Conservation (phyloP, 768 basidiomycete genomes). For the Tulasnella sp. region DNA sequence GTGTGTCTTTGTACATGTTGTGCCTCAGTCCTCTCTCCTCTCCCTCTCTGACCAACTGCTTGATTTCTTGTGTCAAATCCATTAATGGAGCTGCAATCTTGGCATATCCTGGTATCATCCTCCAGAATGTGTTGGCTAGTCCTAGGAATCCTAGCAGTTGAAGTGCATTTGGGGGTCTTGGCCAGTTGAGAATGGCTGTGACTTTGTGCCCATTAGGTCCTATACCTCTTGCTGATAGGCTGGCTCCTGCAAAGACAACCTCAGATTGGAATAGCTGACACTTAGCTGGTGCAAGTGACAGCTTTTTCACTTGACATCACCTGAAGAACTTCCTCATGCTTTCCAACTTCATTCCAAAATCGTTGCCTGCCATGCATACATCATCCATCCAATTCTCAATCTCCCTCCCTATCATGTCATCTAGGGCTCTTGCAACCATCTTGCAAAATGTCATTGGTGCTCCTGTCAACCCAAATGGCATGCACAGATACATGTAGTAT, state of each 20-base stretch:
- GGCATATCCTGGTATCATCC: constrained; percentile 30
- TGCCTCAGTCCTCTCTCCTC: no score
- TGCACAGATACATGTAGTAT: constrained; percentile 28
- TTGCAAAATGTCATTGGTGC: constrained; percentile 30
- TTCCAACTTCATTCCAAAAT: constrained; percentile 25
- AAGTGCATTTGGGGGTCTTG: constrained; percentile 23
- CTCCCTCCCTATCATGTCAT: constrained; percentile 14
- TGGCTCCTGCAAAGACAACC: constrained; percentile 30
- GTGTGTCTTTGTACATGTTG: constrained; percentile 25
- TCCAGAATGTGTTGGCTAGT: constrained; percentile 29
- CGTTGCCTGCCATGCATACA: constrained; percentile 27
- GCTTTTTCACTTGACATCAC: constrained; percentile 22
- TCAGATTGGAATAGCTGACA: constrained; percentile 31
- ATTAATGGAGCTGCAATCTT: constrained; percentile 27
- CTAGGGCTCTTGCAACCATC: constrained; percentile 19
- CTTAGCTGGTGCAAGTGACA: constrained; percentile 33
- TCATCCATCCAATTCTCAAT: constrained; percentile 33
- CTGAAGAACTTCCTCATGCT: constrained; percentile 25
- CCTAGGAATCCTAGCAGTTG: constrained; percentile 31
- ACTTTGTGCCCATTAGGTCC: constrained; percentile 31
- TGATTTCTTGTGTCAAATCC: constrained; percentile 24
- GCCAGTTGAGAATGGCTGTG: constrained; percentile 30
- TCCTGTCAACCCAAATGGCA: constrained; percentile 36
- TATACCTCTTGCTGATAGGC: constrained; percentile 29
- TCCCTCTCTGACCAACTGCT: no score